Conservation (phyloP, 1,139 yeast species). For the Magnusiomyces magnusii region DNA sequence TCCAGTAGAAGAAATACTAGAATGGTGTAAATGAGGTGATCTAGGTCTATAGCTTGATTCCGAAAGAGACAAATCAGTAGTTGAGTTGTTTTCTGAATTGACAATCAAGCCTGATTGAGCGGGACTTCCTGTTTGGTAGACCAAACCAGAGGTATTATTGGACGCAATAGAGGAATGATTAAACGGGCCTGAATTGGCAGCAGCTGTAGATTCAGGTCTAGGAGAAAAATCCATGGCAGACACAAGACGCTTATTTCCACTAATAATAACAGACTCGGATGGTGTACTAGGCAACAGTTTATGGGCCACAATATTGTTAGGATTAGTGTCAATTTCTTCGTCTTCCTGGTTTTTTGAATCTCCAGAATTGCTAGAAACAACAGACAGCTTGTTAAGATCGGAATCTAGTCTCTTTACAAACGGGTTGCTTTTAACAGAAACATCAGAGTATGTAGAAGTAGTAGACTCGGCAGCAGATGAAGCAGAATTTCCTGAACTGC, state of each 20-base stretch:
- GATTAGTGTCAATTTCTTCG: neutral
- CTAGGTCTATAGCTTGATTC: neutral
- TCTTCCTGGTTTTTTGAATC: neutral
- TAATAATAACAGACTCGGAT: neutral
- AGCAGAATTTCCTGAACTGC: neutral
- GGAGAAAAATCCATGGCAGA: constrained; percentile 18
- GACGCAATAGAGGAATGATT: neutral
- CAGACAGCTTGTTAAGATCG: neutral
- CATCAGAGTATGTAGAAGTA: neutral
- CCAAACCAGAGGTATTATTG: neutral
- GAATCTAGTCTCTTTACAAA: neutral
- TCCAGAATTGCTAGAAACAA: neutral
- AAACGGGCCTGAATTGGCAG: constrained; percentile 4
- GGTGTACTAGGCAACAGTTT: neutral
- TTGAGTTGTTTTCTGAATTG: neutral
- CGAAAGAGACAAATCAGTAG: neutral
- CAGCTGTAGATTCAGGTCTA: constrained; percentile 12
- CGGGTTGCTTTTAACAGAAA: neutral
- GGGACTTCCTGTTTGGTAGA: neutral
- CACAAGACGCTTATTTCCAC: constrained; percentile 13
- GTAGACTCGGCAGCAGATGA: neutral
- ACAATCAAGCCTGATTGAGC: neutral
- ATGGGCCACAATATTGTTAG: neutral
- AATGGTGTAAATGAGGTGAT: neutral
- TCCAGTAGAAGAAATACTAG: neutral